Evolutionary conservation across 2,329 filamentous ascomycete species (phyloP), one percentile per base, ranked within the genome.

Genomic region (Penicillium freii): DNA sequence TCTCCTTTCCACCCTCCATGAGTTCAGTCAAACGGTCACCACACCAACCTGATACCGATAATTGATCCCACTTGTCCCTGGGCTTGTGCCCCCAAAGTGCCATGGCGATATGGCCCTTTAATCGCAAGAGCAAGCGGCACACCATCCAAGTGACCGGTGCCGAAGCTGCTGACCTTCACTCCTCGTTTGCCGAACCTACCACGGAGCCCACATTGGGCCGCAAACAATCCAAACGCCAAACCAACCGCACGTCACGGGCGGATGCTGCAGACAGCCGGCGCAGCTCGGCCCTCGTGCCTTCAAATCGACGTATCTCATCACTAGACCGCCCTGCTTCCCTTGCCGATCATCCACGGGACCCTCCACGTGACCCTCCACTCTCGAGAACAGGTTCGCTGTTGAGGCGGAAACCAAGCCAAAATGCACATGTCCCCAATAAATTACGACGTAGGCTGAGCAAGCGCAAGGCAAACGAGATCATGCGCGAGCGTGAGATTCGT

Each of bases 61-160:
- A 59, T 56, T 67, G 64, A 67, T 58, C 62, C 53, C 59, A 31
- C 47, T 44, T n/a, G 19, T 51, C 21, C 40, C 49, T 52, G 50
- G 50, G 50, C 57, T 56, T 42, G 50, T 62, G 54, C 55, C 65
- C 40, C 54, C 54, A 62, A 49, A 34, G 11, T 70, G 71, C 66
- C 68, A 93, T 93, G 90, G 85, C 87, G 72, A 79, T 92, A 75
- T 95, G 91, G 91, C 90, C 87, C 60, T 96, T 95, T 76, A 82
- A 87, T 75, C 86, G 88, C 70, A 87, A 83, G 77, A 87, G 84
- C 76, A 87, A 86, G 75, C 87, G 87, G 76, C 85, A 84, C 73
- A 82, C 81, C 66, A 82, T 81, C 65, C 75, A 83, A 64, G 76
- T 81, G 58, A 82, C 82, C 67, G 75, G 80, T 69, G 80, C 85